These are phyloP conservation scores for Fusarium decemcellulare DNA, from an alignment of 2,329 filamentous ascomycete genomes.

Conservation along the genomic window DNA sequence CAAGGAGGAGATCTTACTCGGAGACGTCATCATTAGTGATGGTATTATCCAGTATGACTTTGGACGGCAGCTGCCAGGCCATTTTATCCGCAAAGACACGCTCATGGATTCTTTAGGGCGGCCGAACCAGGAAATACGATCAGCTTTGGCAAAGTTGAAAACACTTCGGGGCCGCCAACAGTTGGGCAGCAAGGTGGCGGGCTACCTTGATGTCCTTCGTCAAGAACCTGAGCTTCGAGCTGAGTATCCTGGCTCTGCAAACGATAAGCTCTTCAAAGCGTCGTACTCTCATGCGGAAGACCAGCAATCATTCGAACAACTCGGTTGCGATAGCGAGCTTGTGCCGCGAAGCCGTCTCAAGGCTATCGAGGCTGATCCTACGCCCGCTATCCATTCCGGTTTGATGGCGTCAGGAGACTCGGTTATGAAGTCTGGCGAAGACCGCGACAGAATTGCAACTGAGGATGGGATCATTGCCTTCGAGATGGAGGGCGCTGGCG, in stretches of 20 bases:
- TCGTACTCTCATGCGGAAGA: no score
- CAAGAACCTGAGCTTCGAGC: no score
- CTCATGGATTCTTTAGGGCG: not conserved
- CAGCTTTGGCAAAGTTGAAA: not conserved
- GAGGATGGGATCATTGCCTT: constrained; percentile 35
- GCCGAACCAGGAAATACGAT: not conserved
- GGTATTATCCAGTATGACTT: not conserved
- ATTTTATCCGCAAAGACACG: not conserved
- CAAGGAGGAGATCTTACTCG: not conserved
- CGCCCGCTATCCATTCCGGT: no score
- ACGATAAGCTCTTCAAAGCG: no score
- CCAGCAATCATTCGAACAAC: no score
- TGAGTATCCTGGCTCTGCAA: no score
- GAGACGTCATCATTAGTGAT: not conserved
- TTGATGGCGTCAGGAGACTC: constrained; percentile 52
- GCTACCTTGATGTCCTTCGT: no score
- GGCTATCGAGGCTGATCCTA: not conserved
- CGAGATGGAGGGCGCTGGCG: constrained; percentile 52
- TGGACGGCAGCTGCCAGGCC: not conserved
- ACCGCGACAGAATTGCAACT: constrained; percentile 51
- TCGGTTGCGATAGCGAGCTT: no score
- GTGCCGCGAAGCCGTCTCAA: not conserved
- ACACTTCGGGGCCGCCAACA: no score
- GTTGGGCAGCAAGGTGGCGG: no score
- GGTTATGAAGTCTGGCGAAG: constrained; percentile 54